Evolutionary conservation across 495 filamentous ascomycete genomes (phyloP), one percentile per base, ranked within the genome.

Genomic region (Paragyromitra xinjiangensis): DNA sequence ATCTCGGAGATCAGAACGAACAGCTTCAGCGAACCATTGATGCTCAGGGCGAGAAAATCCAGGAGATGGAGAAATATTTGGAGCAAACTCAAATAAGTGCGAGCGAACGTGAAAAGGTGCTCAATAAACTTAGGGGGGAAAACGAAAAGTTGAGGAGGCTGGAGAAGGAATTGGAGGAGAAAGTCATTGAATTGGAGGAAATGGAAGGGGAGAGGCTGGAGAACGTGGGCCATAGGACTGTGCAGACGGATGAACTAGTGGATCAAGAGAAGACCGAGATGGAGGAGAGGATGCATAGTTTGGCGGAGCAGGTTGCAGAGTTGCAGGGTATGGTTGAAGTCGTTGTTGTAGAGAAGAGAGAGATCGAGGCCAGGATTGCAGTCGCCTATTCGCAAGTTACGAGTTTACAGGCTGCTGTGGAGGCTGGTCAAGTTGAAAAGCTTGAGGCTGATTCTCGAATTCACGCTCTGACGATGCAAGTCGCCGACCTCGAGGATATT

Each of bases 151-250:
- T 69, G 56, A 69, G 37, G 68, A 65, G 22, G 29, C 45, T 73
- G 55, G 64, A 79, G 42, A 56, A 64, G 24, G 64, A 73, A 11
- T 39, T 80, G 16, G 64, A 73, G 26, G 44, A 14, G 44, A 78
- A 75, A 22, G 62, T 81, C 9, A 63, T 16, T 1, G 71, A 78
- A 56, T 37, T 81, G 19, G 80, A 81, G 29, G 80, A 81, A 59
- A 78, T 81, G 69, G 80, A 81, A 44, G 79, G 80, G 8, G 79
- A 75, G 26, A 78, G 80, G 40, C 34, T 81, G 45, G 70, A 81
- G 61, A 67, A 73, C 14, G 70, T 81, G 16, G 42, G 16, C 16
- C 42, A 70, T 64, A 78, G 48, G 64, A 39, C 51, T 26, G 66
- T 80, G 11, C 81, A 82, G 48, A 82, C 81, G 1, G 80, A 82